phyloP scores from a whole-genome alignment of 1,284 basidiomycete genomes.

The Amylostereum areolatum region DNA sequence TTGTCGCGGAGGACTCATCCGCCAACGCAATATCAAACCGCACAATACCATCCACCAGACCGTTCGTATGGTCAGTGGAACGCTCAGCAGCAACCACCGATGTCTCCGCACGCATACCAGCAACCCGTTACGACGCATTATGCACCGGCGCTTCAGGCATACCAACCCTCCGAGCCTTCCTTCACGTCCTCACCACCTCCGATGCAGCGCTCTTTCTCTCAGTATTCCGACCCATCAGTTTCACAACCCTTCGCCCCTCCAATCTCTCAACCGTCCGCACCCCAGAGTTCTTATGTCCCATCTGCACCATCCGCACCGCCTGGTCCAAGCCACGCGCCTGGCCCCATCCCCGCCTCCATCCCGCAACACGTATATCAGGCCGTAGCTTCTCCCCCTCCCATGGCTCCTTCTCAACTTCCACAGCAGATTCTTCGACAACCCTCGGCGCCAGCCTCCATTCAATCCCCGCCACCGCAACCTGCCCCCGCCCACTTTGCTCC shows the following conservation, averaged over 20 bases:
- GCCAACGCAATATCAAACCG: conserved; percentile 8
- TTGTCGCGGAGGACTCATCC: conserved; percentile 66
- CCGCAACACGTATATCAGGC: background rate
- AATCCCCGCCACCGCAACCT: conserved; percentile 3
- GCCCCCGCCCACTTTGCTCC: conserved; percentile 7
- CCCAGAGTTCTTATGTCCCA: background rate
- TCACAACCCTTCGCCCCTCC: background rate
- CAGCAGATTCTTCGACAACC: background rate
- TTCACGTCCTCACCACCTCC: conserved; percentile 8
- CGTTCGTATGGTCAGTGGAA: conserved; percentile 22
- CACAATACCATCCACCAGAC: conserved; percentile 13
- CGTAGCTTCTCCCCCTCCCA: background rate
- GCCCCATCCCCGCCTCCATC: too few species aligned
- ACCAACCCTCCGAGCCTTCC: conserved; percentile 3
- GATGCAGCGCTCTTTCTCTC: conserved; percentile 10
- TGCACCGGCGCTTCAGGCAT: conserved; percentile 3
- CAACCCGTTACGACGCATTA: conserved; percentile 8
- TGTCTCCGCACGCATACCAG: conserved; percentile 11
- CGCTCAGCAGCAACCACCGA: conserved; percentile 23
- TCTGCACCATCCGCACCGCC: background rate
- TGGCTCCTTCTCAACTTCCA: too few species aligned
- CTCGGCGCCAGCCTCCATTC: background rate
- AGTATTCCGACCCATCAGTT: conserved; percentile 8
- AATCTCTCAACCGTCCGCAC: background rate
- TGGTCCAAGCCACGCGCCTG: background rate